Percentiles rank a stretch among this genome's conserved stretches.
phyloP scores from a whole-genome alignment of 2,329 filamentous ascomycete genomes.

The Cladosporium velox region DNA sequence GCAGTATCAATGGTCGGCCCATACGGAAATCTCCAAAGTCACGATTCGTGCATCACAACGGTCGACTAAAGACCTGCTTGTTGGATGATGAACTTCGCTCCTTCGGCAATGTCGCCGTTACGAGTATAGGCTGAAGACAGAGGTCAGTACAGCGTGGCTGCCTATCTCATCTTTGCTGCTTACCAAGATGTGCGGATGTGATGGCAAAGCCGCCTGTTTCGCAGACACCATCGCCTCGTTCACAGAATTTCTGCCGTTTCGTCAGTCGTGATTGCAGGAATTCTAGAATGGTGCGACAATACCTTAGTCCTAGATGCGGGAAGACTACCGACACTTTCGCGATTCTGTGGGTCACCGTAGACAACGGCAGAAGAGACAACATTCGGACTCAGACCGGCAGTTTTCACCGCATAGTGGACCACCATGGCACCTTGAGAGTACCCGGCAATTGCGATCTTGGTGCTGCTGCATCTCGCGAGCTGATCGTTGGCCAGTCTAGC shows the following conservation, averaged over 20 bases:
- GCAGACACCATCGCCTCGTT: slow-evolving; percentile 34
- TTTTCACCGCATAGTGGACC: slow-evolving; percentile 27
- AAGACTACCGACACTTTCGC: slow-evolving; percentile 27
- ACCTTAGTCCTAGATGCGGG: slow-evolving; percentile 23
- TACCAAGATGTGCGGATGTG: background rate
- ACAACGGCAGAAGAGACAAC: slow-evolving; percentile 30
- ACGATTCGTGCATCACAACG: background rate
- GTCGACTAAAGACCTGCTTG: background rate
- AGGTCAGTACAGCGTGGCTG: background rate
- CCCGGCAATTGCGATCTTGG: slow-evolving; percentile 32
- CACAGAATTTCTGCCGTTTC: background rate
- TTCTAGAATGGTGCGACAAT: background rate
- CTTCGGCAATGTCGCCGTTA: background rate
- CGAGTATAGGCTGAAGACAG: slow-evolving; percentile 24
- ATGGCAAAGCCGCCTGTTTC: slow-evolving; percentile 24
- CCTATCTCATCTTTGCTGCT: background rate
- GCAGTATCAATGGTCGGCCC: background rate
- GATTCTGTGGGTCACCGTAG: slow-evolving; percentile 36
- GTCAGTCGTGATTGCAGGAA: background rate
- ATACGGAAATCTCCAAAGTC: background rate
- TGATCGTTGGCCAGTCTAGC: slow-evolving; percentile 28
- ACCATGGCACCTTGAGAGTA: slow-evolving; percentile 34
- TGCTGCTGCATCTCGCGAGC: slow-evolving; percentile 29
- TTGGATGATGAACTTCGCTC: background rate
- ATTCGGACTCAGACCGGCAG: slow-evolving; percentile 18